Base-by-base conservation (phyloP, 805 yeast genomes). In the Grigorovia transvaalensis region DNA sequence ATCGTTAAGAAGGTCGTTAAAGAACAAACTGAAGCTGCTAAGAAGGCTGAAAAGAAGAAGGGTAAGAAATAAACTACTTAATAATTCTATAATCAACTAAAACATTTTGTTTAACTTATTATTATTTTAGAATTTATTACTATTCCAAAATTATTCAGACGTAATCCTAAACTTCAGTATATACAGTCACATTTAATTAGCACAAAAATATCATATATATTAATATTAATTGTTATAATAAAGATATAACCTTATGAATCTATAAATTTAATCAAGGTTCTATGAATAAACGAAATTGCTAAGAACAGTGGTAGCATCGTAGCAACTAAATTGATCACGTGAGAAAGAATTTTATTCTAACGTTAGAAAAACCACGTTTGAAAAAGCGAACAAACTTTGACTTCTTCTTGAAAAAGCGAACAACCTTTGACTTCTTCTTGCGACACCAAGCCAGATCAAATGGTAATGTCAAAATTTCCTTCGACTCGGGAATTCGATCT, bases 1-100 rank as follows among this genome's bases (percentile, higher is more conserved):
- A 90, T 93, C 65, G 99, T 93, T 74, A 95, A 93, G 90, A 89
- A 95, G 80, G 96, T 93, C 70, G 85, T 93, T 73, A 91, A 91
- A 86, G 96, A 89, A 75, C 88, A 87, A 77, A 85, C 89, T 71
- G 89, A 82, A 68, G 85, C 88, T 79, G 91, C 86, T 71, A 80
- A 82, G 78, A 82, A 77, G 69, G 71, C 72, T 71, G 70, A 70
- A 60, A 65, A 70, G 63, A 59, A 69, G 59, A 60, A 59, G 52
- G 51, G 58, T 56, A 64, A 64, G 60, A 52, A 52, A 42, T 45
- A 50, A 46, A 13, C 19, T 6, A 13, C 30, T 23, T 4, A 41
- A 40, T 46, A 41, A 41, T 18, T 23, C 15, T 41, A n/a, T n/a
- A n/a, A 41, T 11, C 0, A 40, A 19, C 12, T 2, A 23, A 17